Evolutionary conservation across 805 yeast species (phyloP), one percentile per base, ranked within the genome.

Genomic region (Metschnikowia anglica): DNA sequence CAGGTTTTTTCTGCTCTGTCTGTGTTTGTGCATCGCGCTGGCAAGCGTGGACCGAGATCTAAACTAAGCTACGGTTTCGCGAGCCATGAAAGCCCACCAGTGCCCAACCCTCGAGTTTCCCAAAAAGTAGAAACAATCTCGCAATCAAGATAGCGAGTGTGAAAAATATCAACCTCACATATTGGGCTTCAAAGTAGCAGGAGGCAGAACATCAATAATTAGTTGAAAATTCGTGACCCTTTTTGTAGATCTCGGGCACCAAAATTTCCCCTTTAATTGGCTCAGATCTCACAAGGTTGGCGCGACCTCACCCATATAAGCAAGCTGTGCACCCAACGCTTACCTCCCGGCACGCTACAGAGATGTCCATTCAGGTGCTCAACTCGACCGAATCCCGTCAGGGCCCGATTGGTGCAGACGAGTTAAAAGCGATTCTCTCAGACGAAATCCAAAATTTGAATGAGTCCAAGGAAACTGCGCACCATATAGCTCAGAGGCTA

Each of bases 401-500:
- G 37, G 41, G 47, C 1, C 55, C 55, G 2, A 43, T 48, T 12
- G 41, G 40, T n/a, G 32, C 25, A 5, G 43, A 30, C 6, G 37
- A 31, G 17, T 36, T 52, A 10, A 24, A 25, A 23, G 17, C 30
- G 4, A 39, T 52, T 20, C 13, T 52, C 10, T 16, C 15, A 6
- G 42, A 41, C 16, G 34, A 31, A 11, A 23, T 29, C 13, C 41
- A 6, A 4, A 21, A 37, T 8, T 34, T 44, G 13, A n/a, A 13
- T 4, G 37, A 47, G 21, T 33, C 55, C 17, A 57, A 63, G 18
- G 55, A 49, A 16, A 51, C 71, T 32, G 65, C 68, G 13, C 48
- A 58, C 5, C 26, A 17, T 1, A 39, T 77, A 3, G 57, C 79
- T 3, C 58, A 53, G 13, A 53, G 56, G 21, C 55, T 80, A 31